Percentiles rank a stretch among this genome's conserved stretches.
Conservation (phyloP, 2,329 filamentous ascomycete species). For the Botryosphaeria agaves region DNA sequence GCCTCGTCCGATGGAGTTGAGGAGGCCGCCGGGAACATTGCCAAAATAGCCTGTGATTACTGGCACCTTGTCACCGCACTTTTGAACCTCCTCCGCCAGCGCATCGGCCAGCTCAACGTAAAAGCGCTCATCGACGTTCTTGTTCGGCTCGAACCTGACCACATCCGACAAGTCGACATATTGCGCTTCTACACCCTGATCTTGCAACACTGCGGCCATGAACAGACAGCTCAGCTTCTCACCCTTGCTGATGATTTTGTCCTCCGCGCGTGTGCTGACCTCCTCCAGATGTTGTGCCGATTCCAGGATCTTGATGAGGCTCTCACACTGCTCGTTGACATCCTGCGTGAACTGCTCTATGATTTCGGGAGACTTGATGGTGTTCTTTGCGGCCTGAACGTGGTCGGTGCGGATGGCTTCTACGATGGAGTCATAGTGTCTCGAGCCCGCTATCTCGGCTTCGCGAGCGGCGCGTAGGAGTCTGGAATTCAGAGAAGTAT, state of each 20-base stretch:
- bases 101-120: constrained; percentile 24
- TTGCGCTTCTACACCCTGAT: constrained; percentile 65
- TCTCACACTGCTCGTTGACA: constrained; percentile 64
- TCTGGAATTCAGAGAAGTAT: constrained; percentile 6
- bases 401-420: constrained; percentile 73
- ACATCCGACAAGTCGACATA: constrained; percentile 81
- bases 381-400: constrained; percentile 46
- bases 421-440: constrained; percentile 55
- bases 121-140: constrained; percentile 28
- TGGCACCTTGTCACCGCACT: constrained; percentile 25
- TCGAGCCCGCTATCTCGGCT: constrained; percentile 22
- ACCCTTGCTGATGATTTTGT: constrained; percentile 79
- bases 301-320: constrained; percentile 57
- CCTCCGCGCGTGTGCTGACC: constrained; percentile 32
- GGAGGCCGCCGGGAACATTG: constrained; percentile 73
- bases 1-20: constrained; percentile 83
- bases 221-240: constrained; percentile 92
- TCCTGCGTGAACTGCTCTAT: constrained; percentile 40
- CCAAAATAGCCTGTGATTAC: constrained; percentile 82
- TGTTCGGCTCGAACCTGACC: constrained; percentile 40
- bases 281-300: constrained; percentile 40
- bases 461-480: constrained; percentile 27
- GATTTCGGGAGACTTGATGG: constrained; percentile 20
- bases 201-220: constrained; percentile 70
- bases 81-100: constrained; percentile 23